Base-by-base conservation (phyloP, 192 early-diverging fungal genomes). In the Gryganskiella cystojenkinii region DNA sequence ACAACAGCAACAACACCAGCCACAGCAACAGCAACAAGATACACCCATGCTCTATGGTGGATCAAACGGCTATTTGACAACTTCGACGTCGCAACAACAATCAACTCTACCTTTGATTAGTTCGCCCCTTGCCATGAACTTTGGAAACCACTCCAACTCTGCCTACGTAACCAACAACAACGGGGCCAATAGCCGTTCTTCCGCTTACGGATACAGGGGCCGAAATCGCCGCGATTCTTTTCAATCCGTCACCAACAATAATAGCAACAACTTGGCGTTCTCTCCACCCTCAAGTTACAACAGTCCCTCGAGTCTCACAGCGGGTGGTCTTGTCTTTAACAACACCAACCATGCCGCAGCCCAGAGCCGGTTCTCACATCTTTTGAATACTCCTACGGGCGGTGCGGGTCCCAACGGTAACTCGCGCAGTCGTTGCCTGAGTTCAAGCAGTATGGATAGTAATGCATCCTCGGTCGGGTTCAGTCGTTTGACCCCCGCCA, bases 401-500 rank as follows among this genome's bases (percentile, higher is more conserved):
- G 53, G 22, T 2, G 53, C 74, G 55, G 55, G 33, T 20, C 40
- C 50, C 24, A 28, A 31, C 20, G 34, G 60, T 20, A 60, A 42
- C 55, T 58, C 43, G 20, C 74, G 74, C 17, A 68, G 47, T 25
- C 74, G 74, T 3, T 78, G 74, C 43, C 42, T 78, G 2, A 78
- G 74, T 40, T 63, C 74, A 3, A 64, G 74, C 30, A 78, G 74
- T 47, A 31, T 78, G 24, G 74, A 78, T 22, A 78, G 74, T 30
- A 78, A 78, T 43, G 61, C 73, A 22, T 68, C 66, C 43, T 68
- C 74, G n/a, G 55, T 78, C 20, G 74, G 74, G 2, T 45, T 78
- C 30, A 69, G 74, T 30, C 64, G 67, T 28, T 31, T 78, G 25
- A 78, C 74, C n/a, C 66, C 66, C 7, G 66, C 65, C 27, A 33